A percentile compares a stretch with the other conserved stretches of the same genome.
These are phyloP conservation scores for Cladophialophora exuberans DNA, from an alignment of 2,329 filamentous ascomycete genomes.

Conservation along the genomic window DNA sequence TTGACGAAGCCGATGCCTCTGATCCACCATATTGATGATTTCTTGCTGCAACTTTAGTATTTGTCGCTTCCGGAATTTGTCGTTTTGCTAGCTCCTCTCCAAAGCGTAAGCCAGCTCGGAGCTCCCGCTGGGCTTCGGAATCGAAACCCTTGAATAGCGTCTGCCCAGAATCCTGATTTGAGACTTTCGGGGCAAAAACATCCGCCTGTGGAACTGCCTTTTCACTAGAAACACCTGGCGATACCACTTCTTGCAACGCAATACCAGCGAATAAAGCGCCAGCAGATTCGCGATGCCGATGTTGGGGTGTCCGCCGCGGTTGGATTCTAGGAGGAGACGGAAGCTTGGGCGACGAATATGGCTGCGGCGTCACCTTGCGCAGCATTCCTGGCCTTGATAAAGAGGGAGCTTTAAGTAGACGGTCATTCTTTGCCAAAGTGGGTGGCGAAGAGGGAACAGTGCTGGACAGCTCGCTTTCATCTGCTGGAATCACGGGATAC, in stretches of 20 bases:
- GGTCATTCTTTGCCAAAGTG: slow-evolving; percentile 9
- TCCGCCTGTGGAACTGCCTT: slow-evolving; percentile 16
- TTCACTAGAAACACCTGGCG: slow-evolving; percentile 19
- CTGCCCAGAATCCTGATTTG: slow-evolving; percentile 4
- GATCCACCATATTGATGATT: too few relatives aligned
- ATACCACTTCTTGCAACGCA: slow-evolving; percentile 28
- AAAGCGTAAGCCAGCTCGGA: slow-evolving; percentile 46
- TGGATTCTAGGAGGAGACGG: slow-evolving; percentile 34
- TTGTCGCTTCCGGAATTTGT: slow-evolving; percentile 27
- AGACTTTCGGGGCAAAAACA: slow-evolving; percentile 8
- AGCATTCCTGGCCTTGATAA: slow-evolving; percentile 14
- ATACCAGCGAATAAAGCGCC: slow-evolving; percentile 24
- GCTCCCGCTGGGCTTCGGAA: slow-evolving; percentile 42
- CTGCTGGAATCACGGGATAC: slow-evolving; percentile 10
- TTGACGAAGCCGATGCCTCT: too few relatives aligned
- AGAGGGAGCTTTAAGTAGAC: slow-evolving; percentile 18
- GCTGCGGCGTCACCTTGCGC: slow-evolving; percentile 31
- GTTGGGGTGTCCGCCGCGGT: slow-evolving; percentile 26
- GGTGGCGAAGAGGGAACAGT: slow-evolving; percentile 33
- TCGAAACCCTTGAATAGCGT: slow-evolving; percentile 38
- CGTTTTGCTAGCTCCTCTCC: slow-evolving; percentile 48
- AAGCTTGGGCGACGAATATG: slow-evolving; percentile 32
- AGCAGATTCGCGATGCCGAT: slow-evolving; percentile 26
- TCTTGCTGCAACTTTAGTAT: slow-evolving; percentile 11
- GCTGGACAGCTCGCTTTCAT: slow-evolving; percentile 31